Evolutionary conservation across 257 asterid genomes (phyloP).

Genomic region (Fraxinus excelsior): DNA sequence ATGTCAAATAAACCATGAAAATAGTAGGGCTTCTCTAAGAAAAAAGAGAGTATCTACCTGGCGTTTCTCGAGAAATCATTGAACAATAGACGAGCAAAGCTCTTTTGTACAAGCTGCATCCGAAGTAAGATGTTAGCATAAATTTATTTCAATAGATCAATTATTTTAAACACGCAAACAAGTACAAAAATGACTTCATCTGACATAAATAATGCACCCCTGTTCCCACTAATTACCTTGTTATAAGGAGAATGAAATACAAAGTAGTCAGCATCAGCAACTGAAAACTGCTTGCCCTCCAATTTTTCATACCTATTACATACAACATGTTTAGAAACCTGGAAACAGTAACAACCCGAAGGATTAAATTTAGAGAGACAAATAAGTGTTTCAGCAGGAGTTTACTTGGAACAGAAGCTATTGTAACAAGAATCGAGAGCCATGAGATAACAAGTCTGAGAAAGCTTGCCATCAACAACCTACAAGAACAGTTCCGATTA

Average conservation of each 20-base stretch:
- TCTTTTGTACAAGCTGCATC: constrained; percentile 98
- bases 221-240: constrained; percentile 61
- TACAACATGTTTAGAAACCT: constrained; percentile 28
- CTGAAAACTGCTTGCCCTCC: constrained; percentile 86
- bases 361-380: background rate
- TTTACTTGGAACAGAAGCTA: constrained; percentile 73
- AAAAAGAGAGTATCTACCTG: constrained; percentile 51
- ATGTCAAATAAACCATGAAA: background rate
- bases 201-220: background rate
- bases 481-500: constrained; percentile 31
- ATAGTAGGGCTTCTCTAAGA: background rate
- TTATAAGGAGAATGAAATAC: constrained; percentile 98
- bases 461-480: constrained; percentile 99
- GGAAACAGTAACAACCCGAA: background rate
- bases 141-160: background rate
- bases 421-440: constrained; percentile 97
- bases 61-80: constrained; percentile 72
- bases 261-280: constrained; percentile 71
- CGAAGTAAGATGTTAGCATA: constrained; percentile 17
- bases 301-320: constrained; percentile 70
- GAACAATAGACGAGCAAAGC: constrained; percentile 83
- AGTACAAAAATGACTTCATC: background rate
- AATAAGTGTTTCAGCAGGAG: background rate
- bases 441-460: constrained; percentile 98
- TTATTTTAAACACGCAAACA: background rate